phyloP scores from a whole-genome alignment of 192 early-diverging fungal species.

The Gamsiella multidivaricata region DNA sequence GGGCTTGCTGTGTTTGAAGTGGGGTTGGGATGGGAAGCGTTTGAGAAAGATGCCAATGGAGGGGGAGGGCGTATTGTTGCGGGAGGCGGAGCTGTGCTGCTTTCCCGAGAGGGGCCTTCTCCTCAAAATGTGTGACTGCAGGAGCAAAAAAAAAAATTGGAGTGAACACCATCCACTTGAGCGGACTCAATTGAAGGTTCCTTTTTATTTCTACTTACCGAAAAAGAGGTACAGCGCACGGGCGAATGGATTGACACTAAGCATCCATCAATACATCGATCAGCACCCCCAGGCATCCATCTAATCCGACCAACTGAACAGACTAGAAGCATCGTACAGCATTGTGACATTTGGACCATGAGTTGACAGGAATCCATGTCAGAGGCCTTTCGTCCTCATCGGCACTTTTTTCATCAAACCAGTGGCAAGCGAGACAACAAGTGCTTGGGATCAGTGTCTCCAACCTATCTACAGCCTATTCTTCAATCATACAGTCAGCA shows the following conservation, averaged over 20 bases:
- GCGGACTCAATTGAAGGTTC: neutral
- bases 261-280: slow-evolving; percentile 34
- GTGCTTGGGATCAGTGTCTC: no score
- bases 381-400: no score
- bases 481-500: no score
- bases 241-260: neutral
- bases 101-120: neutral
- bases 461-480: no score
- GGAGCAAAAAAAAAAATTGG: neutral
- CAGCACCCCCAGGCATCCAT: no score
- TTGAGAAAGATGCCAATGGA: neutral
- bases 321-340: no score
- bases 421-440: no score
- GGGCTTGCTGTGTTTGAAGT: neutral
- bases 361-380: no score
- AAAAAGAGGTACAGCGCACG: slow-evolving; percentile 15
- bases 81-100: no score
- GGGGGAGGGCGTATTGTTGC: neutral
- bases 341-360: no score
- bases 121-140: slow-evolving; percentile 10
- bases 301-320: neutral
- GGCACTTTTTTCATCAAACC: no score
- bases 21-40: neutral
- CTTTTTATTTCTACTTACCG: slow-evolving; percentile 29
- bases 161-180: neutral